phyloP scores from a whole-genome alignment of 208 protist genomes.

The Naegleria fowleri region DNA sequence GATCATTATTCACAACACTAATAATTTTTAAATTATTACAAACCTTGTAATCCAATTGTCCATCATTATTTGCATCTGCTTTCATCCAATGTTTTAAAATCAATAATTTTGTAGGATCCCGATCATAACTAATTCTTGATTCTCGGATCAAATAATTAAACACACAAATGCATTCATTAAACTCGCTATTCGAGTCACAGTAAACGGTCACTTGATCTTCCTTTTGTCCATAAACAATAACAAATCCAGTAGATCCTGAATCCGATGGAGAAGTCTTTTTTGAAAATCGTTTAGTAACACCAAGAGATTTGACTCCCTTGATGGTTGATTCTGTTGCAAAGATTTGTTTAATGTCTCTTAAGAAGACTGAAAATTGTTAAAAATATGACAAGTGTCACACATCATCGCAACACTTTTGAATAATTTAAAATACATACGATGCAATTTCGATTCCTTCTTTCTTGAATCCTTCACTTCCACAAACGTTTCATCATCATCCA shows the following conservation, averaged over 20 bases:
- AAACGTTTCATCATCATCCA: neutral
- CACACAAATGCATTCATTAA: neutral
- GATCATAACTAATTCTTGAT: neutral
- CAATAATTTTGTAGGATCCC: neutral
- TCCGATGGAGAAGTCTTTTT: neutral
- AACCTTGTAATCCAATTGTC: neutral
- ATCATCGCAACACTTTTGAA: too few species aligned
- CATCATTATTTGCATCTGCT: constrained; percentile 18
- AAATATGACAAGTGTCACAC: too few species aligned
- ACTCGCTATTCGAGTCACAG: neutral
- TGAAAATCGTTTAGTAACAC: neutral
- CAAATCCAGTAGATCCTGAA: neutral
- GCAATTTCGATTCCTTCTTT: neutral
- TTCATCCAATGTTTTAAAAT: constrained; percentile 22
- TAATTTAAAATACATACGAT: neutral
- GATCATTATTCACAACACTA: too few species aligned
- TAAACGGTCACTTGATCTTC: neutral
- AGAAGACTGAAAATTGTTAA: neutral
- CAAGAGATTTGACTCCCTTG: neutral
- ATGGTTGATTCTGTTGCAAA: neutral
- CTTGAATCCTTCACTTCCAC: neutral
- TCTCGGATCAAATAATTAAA: constrained; percentile 1
- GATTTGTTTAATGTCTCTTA: neutral
- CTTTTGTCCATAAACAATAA: neutral
- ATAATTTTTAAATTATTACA: too few species aligned